These are phyloP conservation scores for Serendipita sp. DNA, from an alignment of 1,284 basidiomycete genomes.

Conservation along the genomic window DNA sequence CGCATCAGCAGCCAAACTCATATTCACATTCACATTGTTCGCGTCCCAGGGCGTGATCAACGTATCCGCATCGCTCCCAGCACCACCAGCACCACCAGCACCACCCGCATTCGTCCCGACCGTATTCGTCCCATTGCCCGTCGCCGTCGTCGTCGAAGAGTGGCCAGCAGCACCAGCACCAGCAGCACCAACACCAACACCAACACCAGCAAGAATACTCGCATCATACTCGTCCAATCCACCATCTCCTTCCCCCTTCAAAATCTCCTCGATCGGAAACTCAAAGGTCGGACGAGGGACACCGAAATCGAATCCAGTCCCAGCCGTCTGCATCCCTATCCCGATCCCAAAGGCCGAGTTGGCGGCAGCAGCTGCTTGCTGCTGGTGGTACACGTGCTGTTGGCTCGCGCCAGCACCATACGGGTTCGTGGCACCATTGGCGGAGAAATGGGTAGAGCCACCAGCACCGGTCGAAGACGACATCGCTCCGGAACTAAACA, in stretches of 20 bases:
- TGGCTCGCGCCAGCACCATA: neutral
- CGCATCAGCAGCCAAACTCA: neutral
- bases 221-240: neutral
- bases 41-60: neutral
- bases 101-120: neutral
- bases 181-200: neutral
- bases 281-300: slow-evolving; percentile 65
- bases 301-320: slow-evolving; percentile 29
- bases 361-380: neutral
- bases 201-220: neutral
- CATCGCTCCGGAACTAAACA: no score
- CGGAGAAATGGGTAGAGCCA: neutral
- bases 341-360: neutral
- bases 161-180: neutral
- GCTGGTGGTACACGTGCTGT: neutral
- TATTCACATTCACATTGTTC: neutral
- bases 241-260: slow-evolving; percentile 24
- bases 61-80: no score
- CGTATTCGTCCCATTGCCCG: neutral
- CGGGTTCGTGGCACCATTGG: neutral
- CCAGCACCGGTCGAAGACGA: neutral
- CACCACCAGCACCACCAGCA: neutral
- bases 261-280: slow-evolving; percentile 60
- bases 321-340: neutral
- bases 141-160: neutral